Percentiles rank a stretch among this genome's conserved stretches.
phyloP scores from a whole-genome alignment of 192 early-diverging fungal genomes.

The Entomortierella lignicola region DNA sequence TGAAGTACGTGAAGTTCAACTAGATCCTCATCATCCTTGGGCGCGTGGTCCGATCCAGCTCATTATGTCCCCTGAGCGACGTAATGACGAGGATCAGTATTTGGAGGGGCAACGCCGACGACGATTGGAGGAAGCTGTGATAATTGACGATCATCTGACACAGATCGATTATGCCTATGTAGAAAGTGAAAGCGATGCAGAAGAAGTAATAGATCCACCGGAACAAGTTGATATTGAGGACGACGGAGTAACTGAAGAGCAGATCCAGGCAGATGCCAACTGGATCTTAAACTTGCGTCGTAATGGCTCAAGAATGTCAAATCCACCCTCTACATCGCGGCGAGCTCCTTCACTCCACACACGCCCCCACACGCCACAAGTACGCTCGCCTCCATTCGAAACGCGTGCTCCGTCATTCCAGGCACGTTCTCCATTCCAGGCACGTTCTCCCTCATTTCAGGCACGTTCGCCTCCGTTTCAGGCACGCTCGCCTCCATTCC shows the following conservation, averaged over 20 bases:
- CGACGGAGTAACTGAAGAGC: slow-evolving; percentile 6
- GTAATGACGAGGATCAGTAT: slow-evolving; percentile 1
- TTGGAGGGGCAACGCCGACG: slow-evolving; percentile 10
- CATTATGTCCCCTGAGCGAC: slow-evolving; percentile 14
- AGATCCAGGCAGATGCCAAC: slow-evolving; percentile 6
- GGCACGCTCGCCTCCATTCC: slow-evolving; percentile 1
- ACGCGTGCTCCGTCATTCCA: background rate
- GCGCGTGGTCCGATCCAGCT: slow-evolving; percentile 40
- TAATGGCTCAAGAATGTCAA: background rate
- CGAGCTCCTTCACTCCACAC: background rate
- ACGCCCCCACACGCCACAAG: background rate
- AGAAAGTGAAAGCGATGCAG: slow-evolving; percentile 22
- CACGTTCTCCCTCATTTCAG: background rate
- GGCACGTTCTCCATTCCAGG: background rate
- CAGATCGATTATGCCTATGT: slow-evolving; percentile 27
- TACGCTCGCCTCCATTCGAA: slow-evolving; percentile 6
- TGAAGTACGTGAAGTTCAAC: slow-evolving; percentile 34
- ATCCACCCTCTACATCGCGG: background rate
- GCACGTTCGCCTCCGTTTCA: slow-evolving; percentile 8
- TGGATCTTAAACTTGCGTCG: slow-evolving; percentile 17
- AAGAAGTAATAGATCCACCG: background rate
- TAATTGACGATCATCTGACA: slow-evolving; percentile 23
- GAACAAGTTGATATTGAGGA: slow-evolving; percentile 1
- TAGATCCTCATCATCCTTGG: slow-evolving; percentile 45
- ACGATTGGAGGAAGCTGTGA: slow-evolving; percentile 22